Conservation (phyloP, 331 rosid genomes). For the Prunus yedoensis region DNA sequence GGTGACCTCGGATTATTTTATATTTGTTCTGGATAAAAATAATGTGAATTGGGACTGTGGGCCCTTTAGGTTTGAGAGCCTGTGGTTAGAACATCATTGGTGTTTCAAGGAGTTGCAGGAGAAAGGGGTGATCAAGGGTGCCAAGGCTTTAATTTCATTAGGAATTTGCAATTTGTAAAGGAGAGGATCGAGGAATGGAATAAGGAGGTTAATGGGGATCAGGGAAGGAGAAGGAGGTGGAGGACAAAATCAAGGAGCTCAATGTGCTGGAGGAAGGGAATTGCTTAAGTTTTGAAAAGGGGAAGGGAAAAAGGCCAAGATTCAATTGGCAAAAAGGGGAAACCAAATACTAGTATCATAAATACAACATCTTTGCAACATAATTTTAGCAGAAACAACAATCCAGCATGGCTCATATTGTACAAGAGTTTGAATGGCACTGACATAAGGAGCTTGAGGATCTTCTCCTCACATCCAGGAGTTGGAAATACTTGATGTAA, state of each 20-base stretch:
- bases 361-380: neutral
- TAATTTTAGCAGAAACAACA: neutral
- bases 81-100: neutral
- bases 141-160: neutral
- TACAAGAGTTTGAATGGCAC: neutral
- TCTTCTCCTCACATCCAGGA: neutral
- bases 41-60: neutral
- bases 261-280: neutral
- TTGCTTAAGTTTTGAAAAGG: neutral
- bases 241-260: neutral
- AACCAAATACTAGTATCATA: neutral
- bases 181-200: neutral
- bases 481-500: neutral
- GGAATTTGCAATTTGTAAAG: neutral
- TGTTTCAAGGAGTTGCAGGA: neutral
- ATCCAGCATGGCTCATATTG: neutral
- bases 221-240: neutral
- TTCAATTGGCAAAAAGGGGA: neutral
- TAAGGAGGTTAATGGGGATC: neutral
- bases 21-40: neutral
- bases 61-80: neutral
- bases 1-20: neutral
- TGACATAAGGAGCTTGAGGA: neutral
- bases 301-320: neutral
- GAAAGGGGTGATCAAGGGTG: neutral